These are phyloP conservation scores for Tolypocladium capitatum DNA, from an alignment of 2,329 filamentous ascomycete genomes.

Conservation along the genomic window DNA sequence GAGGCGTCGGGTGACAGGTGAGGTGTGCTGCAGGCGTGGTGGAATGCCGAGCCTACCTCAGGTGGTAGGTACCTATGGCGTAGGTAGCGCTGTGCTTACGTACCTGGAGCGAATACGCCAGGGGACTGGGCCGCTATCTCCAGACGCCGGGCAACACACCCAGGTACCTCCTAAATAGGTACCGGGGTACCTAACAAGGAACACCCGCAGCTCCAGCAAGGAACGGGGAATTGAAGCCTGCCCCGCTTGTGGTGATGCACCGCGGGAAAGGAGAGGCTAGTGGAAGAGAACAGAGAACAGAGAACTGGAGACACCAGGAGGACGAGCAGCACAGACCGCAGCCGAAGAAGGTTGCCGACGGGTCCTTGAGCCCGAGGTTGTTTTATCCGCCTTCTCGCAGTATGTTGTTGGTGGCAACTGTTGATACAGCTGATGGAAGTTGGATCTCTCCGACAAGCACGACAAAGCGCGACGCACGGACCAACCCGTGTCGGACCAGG, in stretches of 20 bases:
- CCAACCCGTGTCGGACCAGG: not conserved
- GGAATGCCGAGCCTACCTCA: too few relatives aligned
- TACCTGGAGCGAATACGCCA: not conserved
- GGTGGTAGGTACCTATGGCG: too few relatives aligned
- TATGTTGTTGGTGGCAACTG: not conserved
- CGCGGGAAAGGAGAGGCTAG: not conserved
- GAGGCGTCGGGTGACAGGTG: not conserved
- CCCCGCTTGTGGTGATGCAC: not conserved
- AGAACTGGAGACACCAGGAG: not conserved
- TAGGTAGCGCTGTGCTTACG: not conserved
- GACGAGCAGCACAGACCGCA: not conserved
- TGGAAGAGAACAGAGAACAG: not conserved
- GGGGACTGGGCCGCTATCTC: not conserved
- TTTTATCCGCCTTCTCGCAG: not conserved
- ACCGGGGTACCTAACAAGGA: too few relatives aligned
- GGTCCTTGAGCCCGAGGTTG: not conserved
- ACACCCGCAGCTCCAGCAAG: not conserved
- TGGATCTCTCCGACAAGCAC: not conserved
- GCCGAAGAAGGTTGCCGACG: not conserved
- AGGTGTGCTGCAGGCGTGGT: not conserved
- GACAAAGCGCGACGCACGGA: not conserved
- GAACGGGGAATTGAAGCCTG: not conserved
- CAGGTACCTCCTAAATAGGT: too few relatives aligned
- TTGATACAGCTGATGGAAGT: not conserved
- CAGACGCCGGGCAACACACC: not conserved